Base-by-base conservation (phyloP, 331 rosid genomes). In the Cydonia oblonga region DNA sequence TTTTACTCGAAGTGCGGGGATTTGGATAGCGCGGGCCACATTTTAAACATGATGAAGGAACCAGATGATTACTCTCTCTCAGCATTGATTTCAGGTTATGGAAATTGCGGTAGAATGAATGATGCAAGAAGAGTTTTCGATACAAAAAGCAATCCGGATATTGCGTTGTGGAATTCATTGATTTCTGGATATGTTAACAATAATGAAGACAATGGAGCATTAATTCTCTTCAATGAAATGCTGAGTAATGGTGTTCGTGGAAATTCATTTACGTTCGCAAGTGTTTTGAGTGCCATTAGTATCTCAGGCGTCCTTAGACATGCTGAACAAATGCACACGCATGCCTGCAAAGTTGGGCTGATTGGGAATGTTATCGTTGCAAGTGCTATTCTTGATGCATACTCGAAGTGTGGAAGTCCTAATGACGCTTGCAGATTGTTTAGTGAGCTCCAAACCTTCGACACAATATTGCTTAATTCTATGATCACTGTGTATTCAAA, bases 11-110 rank as follows among this genome's bases (percentile, higher is more conserved):
- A 87, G 73, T 89, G 93, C 76, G 87, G 93, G 42, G 87, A 91
- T 70, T 85, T 86, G 81, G 84, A 79, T 72, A 77, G 82, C 60
- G 93, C 97, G 60, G 83, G 80, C 82, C 72, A 73, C 1, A 66
- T 85, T 71, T 66, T 83, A 79, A 79, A 74, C 76, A 25, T 59
- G 78, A 76, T 80, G 70, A 77, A 68, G 78, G 97, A 89, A 46
- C 88, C 86, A 1, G 92, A 91, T 79, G 93, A 89, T 16, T 91
- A 84, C 75, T 91, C 97, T 75, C 38, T 87, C 19, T 91, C 96
- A 23, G 89, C 96, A 75, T 40, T 91, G 81, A 76, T 89, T 58
- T 79, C 86, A 15, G 89, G 90, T 57, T 91, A 76, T 73, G 96
- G 87, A 33, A 83, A 76, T 67, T 84, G 80, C 19, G 90, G 93